Base-by-base conservation (phyloP, 768 basidiomycete genomes). In the Asterophora lycoperdoides region DNA sequence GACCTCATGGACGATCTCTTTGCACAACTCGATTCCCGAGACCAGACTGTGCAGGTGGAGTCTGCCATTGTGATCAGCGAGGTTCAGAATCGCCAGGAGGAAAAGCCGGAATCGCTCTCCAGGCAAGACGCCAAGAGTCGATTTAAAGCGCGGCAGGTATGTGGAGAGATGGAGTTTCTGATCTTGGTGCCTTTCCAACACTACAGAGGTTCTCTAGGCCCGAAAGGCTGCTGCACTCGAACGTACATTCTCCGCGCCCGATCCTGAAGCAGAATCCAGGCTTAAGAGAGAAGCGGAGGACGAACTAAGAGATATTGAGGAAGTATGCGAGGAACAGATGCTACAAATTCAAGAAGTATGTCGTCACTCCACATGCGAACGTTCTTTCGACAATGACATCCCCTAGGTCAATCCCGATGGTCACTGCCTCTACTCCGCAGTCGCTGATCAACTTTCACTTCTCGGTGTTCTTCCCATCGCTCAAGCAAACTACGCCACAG, bases 391-490 rank as follows among this genome's bases (percentile, higher is more conserved):
- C 28, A 26, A 11, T 49, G 18, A 46, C 26, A 11, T 35, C 15
- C 37, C 28, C 10, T 53, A 96, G 93, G 86, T 97, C 57, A 83
- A 84, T 51, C 92, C 95, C 14, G 95, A 98, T 59, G 95, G 95
- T 0, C 94, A 98, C 59, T 98, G 95, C 69, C 82, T 98, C 26
- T 99, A 87, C 71, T 88, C 92, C 40, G 91, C 95, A 8, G 73
- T 98, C 19, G 95, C 91, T 19, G 93, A 98, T 66, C 95, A 99
- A 64, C 81, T 96, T 28, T 73, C 72, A 38, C 59, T 88, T n/a
- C 78, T 93, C 20, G 79, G 81, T 32, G 65, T 93, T 41, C 52
- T 93, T 26, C 75, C 84, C 8, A 56, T 76, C 1, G 57, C 69
- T 11, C 65, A 83, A 52, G 83, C 86, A 28, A 79, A 73, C 46